phyloP scores from a whole-genome alignment of 331 rosid species.

The Ulmus americana region DNA sequence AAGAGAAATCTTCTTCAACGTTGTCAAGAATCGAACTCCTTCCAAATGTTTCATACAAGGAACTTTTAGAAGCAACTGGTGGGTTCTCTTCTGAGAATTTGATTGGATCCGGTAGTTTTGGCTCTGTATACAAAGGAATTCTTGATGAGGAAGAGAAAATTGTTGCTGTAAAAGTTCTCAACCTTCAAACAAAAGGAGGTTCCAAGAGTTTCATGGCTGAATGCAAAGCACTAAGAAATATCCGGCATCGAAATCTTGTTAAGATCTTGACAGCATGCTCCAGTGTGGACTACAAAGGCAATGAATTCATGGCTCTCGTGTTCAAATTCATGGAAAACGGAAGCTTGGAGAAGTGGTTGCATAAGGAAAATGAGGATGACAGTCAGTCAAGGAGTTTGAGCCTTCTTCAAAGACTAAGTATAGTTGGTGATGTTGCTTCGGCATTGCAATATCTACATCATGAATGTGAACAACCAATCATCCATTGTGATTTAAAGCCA shows the following conservation, averaged over 20 bases:
- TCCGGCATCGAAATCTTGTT: conserved; percentile 38
- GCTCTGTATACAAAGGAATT: conserved; percentile 26
- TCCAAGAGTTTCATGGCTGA: conserved; percentile 39
- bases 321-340: too few relatives aligned
- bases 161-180: conserved; percentile 40
- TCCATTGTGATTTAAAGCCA: too few relatives aligned
- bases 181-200: conserved; percentile 34
- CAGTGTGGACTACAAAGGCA: conserved; percentile 35
- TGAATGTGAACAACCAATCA: too few relatives aligned
- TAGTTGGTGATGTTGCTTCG: too few relatives aligned
- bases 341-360: too few relatives aligned
- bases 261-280: conserved; percentile 35
- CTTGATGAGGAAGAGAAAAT: background rate
- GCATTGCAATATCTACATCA: too few relatives aligned
- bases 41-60: conserved; percentile 23
- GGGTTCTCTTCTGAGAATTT: conserved; percentile 27
- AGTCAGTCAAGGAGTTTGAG: too few relatives aligned
- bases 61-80: conserved; percentile 21
- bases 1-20: background rate
- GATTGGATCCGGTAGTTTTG: conserved; percentile 27
- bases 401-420: too few relatives aligned
- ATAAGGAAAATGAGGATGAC: too few relatives aligned
- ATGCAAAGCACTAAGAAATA: conserved; percentile 37
- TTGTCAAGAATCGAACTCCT: background rate
- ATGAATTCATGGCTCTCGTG: conserved; percentile 31